A percentile compares a stretch with the other conserved stretches of the same genome.
Conservation (phyloP, 2,329 filamentous ascomycete genomes). For the Xylaria digitata region DNA sequence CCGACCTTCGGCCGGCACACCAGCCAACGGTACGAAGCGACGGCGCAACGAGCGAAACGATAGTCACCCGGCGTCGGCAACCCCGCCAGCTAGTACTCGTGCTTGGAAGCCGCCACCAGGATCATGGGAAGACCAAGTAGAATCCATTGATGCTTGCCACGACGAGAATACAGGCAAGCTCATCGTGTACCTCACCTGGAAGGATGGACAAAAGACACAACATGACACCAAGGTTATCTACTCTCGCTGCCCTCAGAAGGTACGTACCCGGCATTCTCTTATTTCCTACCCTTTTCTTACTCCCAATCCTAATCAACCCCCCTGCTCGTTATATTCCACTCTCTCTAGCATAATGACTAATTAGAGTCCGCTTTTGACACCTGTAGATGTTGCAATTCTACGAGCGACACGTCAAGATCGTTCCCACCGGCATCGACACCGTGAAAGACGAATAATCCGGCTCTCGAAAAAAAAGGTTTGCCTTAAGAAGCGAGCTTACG, state of each 20-base stretch:
- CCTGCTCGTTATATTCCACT: background rate
- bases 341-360: slow-evolving; percentile 8
- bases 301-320: background rate
- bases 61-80: slow-evolving; percentile 61
- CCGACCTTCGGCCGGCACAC: slow-evolving; percentile 56
- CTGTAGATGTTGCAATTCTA: slow-evolving; percentile 69
- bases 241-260: slow-evolving; percentile 82
- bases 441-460: slow-evolving; percentile 38
- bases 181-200: slow-evolving; percentile 79
- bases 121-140: slow-evolving; percentile 80
- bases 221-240: slow-evolving; percentile 77
- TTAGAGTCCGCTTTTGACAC: slow-evolving; percentile 13
- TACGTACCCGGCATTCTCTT: slow-evolving; percentile 49
- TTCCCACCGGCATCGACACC: slow-evolving; percentile 50
- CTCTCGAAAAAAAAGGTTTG: background rate
- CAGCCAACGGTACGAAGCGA: slow-evolving; percentile 58
- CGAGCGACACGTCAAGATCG: slow-evolving; percentile 67
- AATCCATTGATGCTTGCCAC: slow-evolving; percentile 77
- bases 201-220: slow-evolving; percentile 77
- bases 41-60: slow-evolving; percentile 62
- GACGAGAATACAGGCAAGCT: slow-evolving; percentile 69
- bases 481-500: background rate
- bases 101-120: slow-evolving; percentile 76
- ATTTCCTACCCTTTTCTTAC: background rate
- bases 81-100: slow-evolving; percentile 58